Conservation (phyloP, 2,329 filamentous ascomycete species). For the Arthrinium puccinioides region DNA sequence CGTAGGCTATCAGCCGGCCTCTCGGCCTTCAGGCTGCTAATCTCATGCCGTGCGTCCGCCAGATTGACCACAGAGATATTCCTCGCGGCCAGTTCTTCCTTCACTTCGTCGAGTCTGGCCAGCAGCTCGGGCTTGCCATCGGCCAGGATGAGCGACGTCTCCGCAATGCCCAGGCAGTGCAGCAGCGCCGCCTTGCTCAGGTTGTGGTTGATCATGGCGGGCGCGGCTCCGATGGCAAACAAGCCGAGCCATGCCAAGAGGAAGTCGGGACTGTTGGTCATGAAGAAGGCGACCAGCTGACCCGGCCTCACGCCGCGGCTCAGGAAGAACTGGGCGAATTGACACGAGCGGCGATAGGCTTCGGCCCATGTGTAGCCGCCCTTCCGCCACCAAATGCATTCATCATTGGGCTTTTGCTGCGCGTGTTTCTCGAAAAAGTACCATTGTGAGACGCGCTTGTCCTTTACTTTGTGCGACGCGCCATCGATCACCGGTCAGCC, state of each 20-base stretch:
- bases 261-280: conserved; percentile 62
- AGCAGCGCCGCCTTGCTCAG: conserved; percentile 55
- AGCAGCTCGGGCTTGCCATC: conserved; percentile 48
- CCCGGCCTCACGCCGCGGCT: conserved; percentile 49
- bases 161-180: conserved; percentile 56
- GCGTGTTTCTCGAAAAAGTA: conserved; percentile 56
- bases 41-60: conserved; percentile 35
- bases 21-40: conserved; percentile 36
- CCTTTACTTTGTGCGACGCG: conserved; percentile 28
- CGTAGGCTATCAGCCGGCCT: conserved; percentile 50
- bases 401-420: conserved; percentile 40
- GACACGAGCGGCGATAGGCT: conserved; percentile 46
- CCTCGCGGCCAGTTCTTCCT: conserved; percentile 36
- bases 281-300: conserved; percentile 57
- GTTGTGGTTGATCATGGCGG: conserved; percentile 67
- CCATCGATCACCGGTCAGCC: neutral
- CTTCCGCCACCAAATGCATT: conserved; percentile 61
- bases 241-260: conserved; percentile 58
- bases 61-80: conserved; percentile 51
- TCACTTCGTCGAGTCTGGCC: conserved; percentile 50
- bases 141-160: conserved; percentile 48
- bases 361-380: conserved; percentile 53
- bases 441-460: conserved; percentile 53
- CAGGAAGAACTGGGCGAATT: conserved; percentile 57
- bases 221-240: conserved; percentile 59